Conservation (phyloP, 225 moss, liverwort and hornwort genomes). For the Sphagnum contortum region DNA sequence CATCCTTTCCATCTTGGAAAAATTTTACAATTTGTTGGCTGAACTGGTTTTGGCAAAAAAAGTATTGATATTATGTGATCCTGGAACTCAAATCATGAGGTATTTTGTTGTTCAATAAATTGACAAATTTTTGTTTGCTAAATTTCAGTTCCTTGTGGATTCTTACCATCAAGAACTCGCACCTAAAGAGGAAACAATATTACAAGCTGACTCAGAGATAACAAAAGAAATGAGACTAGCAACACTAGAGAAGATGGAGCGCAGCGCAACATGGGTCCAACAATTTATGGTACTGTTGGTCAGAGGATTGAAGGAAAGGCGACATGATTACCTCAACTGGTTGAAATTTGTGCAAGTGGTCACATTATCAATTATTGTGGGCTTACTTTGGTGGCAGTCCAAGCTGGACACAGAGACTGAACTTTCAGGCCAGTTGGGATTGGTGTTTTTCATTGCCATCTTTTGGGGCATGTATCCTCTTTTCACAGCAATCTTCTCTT, state of each 20-base stretch:
- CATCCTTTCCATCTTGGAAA: no score
- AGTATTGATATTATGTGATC: no score
- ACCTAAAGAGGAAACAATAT: constrained; percentile 32
- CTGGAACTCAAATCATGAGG: no score
- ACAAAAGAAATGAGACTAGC: constrained; percentile 39
- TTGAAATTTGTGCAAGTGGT: constrained; percentile 50
- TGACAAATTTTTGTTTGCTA: no score
- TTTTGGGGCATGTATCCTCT: constrained; percentile 80
- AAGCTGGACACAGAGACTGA: constrained; percentile 3
- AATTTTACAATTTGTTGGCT: no score
- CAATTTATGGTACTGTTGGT: constrained; percentile 47
- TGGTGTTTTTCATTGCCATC: constrained; percentile 57
- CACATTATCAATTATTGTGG: constrained; percentile 43
- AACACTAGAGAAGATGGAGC: constrained; percentile 37
- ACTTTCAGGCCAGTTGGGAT: constrained; percentile 44
- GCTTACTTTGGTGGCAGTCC: constrained; percentile 71
- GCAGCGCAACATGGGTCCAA: constrained; percentile 51
- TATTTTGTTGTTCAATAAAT: no score
- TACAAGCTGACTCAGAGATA: constrained; percentile 18
- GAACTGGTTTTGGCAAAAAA: no score
- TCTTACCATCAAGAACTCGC: constrained; percentile 27
- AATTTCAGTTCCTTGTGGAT: constrained; percentile 25
- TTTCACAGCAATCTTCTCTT: constrained; percentile 66
- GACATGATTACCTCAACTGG: constrained; percentile 58
- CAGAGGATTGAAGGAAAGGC: constrained; percentile 59